These are phyloP conservation scores for Hemileccinum hortonii DNA, from an alignment of 1,284 basidiomycete species.

Conservation along the genomic window DNA sequence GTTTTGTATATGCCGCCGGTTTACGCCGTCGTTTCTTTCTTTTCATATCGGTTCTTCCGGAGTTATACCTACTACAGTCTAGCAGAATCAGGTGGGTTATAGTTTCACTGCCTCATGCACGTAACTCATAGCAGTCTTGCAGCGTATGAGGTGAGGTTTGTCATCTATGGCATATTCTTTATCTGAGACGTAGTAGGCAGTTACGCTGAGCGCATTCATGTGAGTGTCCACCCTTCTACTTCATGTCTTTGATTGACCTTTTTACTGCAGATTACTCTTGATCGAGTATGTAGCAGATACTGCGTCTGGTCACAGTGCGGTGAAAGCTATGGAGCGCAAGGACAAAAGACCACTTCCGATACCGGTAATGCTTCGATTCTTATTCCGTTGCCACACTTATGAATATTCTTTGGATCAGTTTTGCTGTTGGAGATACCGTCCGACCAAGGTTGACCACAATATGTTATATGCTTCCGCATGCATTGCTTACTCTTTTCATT, in stretches of 20 bases:
- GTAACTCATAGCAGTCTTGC: slow-evolving; percentile 10
- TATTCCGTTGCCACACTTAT: neutral
- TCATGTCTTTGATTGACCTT: slow-evolving; percentile 9
- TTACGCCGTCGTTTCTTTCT: slow-evolving; percentile 85
- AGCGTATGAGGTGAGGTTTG: slow-evolving; percentile 39
- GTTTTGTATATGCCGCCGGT: slow-evolving; percentile 79
- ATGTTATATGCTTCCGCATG: neutral
- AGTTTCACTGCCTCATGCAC: neutral
- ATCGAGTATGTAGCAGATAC: slow-evolving; percentile 82
- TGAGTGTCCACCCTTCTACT: slow-evolving; percentile 39
- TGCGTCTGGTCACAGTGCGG: slow-evolving; percentile 56
- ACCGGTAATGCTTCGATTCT: slow-evolving; percentile 46
- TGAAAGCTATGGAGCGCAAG: slow-evolving; percentile 71
- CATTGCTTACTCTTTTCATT: slow-evolving; percentile 6
- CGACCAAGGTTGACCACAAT: slow-evolving; percentile 67
- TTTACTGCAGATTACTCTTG: slow-evolving; percentile 60
- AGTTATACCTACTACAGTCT: slow-evolving; percentile 81
- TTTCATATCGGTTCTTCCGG: slow-evolving; percentile 83
- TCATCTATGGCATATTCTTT: slow-evolving; percentile 30
- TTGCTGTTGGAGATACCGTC: slow-evolving; percentile 75
- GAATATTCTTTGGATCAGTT: slow-evolving; percentile 46
- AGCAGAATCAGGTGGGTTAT: slow-evolving; percentile 60
- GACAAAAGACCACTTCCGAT: slow-evolving; percentile 75
- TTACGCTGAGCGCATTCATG: slow-evolving; percentile 80
- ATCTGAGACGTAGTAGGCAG: slow-evolving; percentile 46